These are phyloP conservation scores for Xylaria sp. DNA, from an alignment of 2,329 filamentous ascomycete genomes.

Conservation along the genomic window DNA sequence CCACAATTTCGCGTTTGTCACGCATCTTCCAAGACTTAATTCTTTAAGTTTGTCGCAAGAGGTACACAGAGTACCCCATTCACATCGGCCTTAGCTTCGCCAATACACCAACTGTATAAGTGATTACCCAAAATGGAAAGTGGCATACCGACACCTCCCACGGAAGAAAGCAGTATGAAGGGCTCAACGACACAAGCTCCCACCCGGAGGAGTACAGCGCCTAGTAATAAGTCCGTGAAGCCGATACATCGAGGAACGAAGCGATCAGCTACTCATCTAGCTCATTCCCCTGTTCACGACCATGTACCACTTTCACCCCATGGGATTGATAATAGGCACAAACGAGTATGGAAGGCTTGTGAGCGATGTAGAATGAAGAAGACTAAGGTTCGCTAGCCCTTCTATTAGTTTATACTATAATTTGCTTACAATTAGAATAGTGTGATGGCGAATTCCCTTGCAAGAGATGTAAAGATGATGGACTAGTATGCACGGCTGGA, in stretches of 20 bases:
- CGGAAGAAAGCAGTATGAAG: constrained; percentile 52
- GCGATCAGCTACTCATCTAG: constrained; percentile 57
- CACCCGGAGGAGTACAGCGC: constrained; percentile 47
- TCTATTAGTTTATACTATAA: background rate
- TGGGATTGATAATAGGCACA: constrained; percentile 66
- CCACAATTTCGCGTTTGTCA: constrained; percentile 15
- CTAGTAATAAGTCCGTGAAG: constrained; percentile 61
- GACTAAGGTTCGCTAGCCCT: constrained; percentile 65
- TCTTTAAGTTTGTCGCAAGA: constrained; percentile 21
- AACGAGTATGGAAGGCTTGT: constrained; percentile 74
- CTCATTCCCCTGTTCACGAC: constrained; percentile 53
- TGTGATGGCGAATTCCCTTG: constrained; percentile 74
- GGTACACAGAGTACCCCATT: constrained; percentile 9
- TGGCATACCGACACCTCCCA: constrained; percentile 64
- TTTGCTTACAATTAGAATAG: constrained; percentile 51
- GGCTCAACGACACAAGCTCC: constrained; percentile 36
- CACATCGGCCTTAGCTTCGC: constrained; percentile 15
- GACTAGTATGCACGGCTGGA: constrained; percentile 71
- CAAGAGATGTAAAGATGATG: constrained; percentile 74
- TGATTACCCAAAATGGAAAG: constrained; percentile 59
- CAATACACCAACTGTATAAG: constrained; percentile 36
- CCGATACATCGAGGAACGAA: constrained; percentile 63
- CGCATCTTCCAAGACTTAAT: constrained; percentile 21
- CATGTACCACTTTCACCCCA: constrained; percentile 54
- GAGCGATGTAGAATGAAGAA: constrained; percentile 76